Conservation (phyloP, 257 asterid genomes). For the Fraxinus quadrangulata region DNA sequence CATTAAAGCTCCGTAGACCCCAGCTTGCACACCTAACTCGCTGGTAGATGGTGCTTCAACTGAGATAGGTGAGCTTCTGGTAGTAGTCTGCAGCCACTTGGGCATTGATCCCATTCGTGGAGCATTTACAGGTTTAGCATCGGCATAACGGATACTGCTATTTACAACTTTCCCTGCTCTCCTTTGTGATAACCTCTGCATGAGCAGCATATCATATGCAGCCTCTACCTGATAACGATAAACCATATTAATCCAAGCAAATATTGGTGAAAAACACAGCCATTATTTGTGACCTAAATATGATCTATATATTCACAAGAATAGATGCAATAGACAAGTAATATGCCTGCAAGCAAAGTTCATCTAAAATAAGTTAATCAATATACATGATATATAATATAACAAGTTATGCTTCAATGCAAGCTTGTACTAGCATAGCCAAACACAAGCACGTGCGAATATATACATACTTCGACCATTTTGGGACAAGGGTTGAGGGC, state of each 20-base stretch:
- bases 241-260: constrained; percentile 29
- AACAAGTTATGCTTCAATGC: not conserved
- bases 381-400: not conserved
- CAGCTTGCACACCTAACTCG: constrained; percentile 92
- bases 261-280: not conserved
- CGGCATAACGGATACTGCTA: constrained; percentile 82
- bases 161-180: constrained; percentile 88
- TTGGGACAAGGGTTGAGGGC: not conserved
- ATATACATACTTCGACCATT: not conserved
- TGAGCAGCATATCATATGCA: constrained; percentile 95
- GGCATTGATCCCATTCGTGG: constrained; percentile 71
- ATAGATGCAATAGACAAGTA: not conserved
- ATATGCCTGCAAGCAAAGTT: constrained; percentile 4
- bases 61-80: constrained; percentile 59
- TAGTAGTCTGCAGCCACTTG: constrained; percentile 76
- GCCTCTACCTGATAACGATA: constrained; percentile 74
- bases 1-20: constrained; percentile 96
- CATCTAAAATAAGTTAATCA: not conserved
- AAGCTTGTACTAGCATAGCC: not conserved
- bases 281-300: not conserved
- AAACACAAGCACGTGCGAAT: not conserved
- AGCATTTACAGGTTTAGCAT: constrained; percentile 74
- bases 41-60: constrained; percentile 79
- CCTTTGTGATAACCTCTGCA: constrained; percentile 93
- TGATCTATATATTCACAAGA: constrained; percentile 1